A percentile compares a stretch with the other conserved stretches of the same genome.
Conservation (phyloP, 208 protist species). For the Herpetomonas tarakana region DNA sequence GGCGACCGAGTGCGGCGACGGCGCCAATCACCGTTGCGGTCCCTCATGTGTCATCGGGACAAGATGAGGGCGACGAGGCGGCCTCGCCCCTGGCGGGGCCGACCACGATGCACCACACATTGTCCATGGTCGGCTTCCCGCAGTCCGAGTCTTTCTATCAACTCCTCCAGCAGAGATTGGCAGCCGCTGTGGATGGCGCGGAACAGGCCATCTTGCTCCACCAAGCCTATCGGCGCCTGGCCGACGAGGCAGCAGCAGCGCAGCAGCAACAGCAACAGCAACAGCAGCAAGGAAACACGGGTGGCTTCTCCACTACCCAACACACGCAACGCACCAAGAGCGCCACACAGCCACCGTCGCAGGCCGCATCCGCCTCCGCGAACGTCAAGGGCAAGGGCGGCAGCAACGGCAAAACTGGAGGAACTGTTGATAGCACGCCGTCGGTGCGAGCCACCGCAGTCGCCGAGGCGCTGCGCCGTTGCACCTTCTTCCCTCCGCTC, state of each 20-base stretch:
- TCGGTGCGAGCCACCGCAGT: not conserved
- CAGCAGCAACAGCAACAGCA: not conserved
- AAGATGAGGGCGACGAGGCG: not conserved
- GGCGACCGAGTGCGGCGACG: no score
- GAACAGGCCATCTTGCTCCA: not conserved
- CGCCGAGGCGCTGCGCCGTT: conserved; percentile 12
- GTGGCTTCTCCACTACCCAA: not conserved
- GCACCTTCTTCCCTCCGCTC: conserved; percentile 56
- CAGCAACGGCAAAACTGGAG: conserved; percentile 17
- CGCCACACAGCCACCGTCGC: not conserved
- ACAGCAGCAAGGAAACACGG: not conserved
- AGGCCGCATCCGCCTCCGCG: no score
- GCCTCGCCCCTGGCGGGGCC: no score
- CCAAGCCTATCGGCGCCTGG: not conserved
- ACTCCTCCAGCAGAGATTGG: conserved; percentile 5
- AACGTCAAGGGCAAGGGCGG: not conserved
- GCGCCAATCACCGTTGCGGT: no score
- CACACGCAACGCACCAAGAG: not conserved
- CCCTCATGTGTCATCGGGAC: no score
- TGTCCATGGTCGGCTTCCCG: not conserved
- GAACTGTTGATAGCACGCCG: conserved; percentile 7
- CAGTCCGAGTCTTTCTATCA: not conserved
- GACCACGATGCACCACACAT: not conserved
- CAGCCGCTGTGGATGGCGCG: not conserved
- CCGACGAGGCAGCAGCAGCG: conserved; percentile 1